phyloP scores from a whole-genome alignment of 306 rosid genomes.

The Glycyrrhiza uralensis region DNA sequence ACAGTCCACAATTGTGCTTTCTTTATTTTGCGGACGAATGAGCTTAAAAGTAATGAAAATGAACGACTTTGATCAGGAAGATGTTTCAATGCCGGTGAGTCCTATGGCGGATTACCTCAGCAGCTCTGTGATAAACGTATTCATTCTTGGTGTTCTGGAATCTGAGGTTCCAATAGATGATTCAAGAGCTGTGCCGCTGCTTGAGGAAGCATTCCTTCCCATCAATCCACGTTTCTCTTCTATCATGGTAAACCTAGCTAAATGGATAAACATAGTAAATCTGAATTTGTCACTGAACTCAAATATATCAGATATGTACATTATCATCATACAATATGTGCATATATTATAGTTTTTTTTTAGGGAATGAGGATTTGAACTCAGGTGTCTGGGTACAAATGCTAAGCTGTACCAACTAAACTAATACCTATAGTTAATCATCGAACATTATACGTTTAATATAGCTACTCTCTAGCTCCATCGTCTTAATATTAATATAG shows the following conservation, averaged over 20 bases:
- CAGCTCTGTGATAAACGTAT: slow-evolving; percentile 21
- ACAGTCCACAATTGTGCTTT: neutral
- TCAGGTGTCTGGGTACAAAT: too few species aligned
- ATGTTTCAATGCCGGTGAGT: slow-evolving; percentile 32
- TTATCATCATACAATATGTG: too few species aligned
- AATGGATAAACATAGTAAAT: too few species aligned
- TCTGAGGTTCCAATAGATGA: slow-evolving; percentile 30
- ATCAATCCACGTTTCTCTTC: slow-evolving; percentile 41
- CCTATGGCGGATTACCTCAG: slow-evolving; percentile 36
- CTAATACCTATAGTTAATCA: too few species aligned
- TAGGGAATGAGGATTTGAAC: too few species aligned
- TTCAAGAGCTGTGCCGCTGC: neutral
- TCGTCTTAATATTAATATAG: too few species aligned
- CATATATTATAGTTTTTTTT: too few species aligned
- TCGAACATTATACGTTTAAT: too few species aligned
- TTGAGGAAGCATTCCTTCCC: slow-evolving; percentile 26
- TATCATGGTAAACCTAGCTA: slow-evolving; percentile 27
- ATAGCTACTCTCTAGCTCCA: too few species aligned
- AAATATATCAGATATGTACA: too few species aligned
- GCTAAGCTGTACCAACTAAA: too few species aligned
- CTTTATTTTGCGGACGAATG: neutral
- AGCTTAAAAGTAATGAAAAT: neutral
- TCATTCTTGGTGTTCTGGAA: slow-evolving; percentile 40
- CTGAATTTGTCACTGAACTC: too few species aligned
- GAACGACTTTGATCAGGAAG: neutral